Conservation (phyloP, 140 eudicot species). For the Bidens hawaiensis region DNA sequence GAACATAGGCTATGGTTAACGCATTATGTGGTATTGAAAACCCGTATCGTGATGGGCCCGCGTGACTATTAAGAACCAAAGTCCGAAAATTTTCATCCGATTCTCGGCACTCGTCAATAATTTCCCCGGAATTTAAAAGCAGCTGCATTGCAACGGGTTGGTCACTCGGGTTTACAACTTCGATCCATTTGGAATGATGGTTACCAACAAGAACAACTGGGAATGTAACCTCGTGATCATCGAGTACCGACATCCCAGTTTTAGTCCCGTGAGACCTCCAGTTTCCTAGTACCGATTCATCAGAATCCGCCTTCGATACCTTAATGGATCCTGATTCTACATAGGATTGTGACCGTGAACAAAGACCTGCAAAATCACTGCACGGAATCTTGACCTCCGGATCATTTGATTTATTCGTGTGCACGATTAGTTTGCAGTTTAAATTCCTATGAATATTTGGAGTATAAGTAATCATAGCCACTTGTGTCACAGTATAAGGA, state of each 20-base stretch:
- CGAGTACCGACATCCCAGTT: slow-evolving; percentile 50
- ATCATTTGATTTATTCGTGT: slow-evolving; percentile 49
- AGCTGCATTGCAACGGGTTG: slow-evolving; percentile 77
- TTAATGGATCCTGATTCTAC: no score
- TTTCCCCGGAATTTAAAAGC: slow-evolving; percentile 65
- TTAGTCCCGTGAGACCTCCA: slow-evolving; percentile 75
- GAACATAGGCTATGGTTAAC: slow-evolving; percentile 64
- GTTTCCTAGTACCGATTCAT: slow-evolving; percentile 59
- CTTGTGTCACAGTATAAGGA: slow-evolving; percentile 65
- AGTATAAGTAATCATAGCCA: slow-evolving; percentile 46
- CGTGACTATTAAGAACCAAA: slow-evolving; percentile 36
- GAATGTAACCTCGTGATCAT: slow-evolving; percentile 48
- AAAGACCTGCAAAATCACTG: slow-evolving; percentile 38
- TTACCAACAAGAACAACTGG: slow-evolving; percentile 58
- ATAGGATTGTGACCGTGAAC: slow-evolving; percentile 34
- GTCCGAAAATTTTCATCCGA: slow-evolving; percentile 38
- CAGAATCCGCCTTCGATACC: slow-evolving; percentile 86
- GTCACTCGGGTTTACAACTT: slow-evolving; percentile 66
- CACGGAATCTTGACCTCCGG: slow-evolving; percentile 55
- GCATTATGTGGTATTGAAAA: slow-evolving; percentile 62
- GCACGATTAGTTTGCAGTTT: slow-evolving; percentile 51
- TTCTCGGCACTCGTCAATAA: slow-evolving; percentile 53
- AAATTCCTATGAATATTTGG: slow-evolving; percentile 18
- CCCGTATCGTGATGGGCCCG: slow-evolving; percentile 54
- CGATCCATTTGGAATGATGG: slow-evolving; percentile 48